Evolutionary conservation across 2,329 filamentous ascomycete species (phyloP), one percentile per base, ranked within the genome.

Genomic region (Taxawa tesnikishii): DNA sequence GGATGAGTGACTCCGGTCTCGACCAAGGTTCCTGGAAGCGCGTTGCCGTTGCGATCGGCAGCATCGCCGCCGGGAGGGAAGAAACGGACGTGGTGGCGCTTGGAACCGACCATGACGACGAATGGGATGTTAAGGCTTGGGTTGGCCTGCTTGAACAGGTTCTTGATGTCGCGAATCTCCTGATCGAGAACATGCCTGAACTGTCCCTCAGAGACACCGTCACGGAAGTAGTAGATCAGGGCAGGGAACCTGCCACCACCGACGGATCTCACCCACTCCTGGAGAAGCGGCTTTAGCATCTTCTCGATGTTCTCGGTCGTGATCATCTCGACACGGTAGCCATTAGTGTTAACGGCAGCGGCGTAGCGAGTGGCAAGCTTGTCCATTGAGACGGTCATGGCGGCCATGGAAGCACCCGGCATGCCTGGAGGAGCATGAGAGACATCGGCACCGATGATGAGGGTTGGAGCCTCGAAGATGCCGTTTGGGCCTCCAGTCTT

Each of bases 81-180:
- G 54, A 94, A 85, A 11, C 90, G 81, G 32, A 94, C 76, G 48
- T 94, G 88, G 44, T 98, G 90, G 3, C 90, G 80, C 68, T 98
- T 98, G 2, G 83, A 87, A 1, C 83, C 87, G 28, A 96, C 71
- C 25, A 94, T 73, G 8, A 93, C 84, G 0, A 85, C 85, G 47
- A 94, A 77, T 51, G 81, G 81, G 3, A 81, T 69, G 10, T 58
- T 41, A 5, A 37, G 27, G 32, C 54, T 55, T 25, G 53, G 50
- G 12, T 54, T 53, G 19, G 48, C 42, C 12, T 31, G 32, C 34
- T 43, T 45, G 21, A 55, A 32, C 43, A 66, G 30, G 0, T 62
- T 53, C 56, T 79, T 81, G 57, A 96, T 77, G 41, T 79, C 69
- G 0, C 54, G 51, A 1, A 96, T 69, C 50, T 98, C 90, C n/a